Conservation (phyloP, 208 protist genomes). For the Zelonia costaricensis region DNA sequence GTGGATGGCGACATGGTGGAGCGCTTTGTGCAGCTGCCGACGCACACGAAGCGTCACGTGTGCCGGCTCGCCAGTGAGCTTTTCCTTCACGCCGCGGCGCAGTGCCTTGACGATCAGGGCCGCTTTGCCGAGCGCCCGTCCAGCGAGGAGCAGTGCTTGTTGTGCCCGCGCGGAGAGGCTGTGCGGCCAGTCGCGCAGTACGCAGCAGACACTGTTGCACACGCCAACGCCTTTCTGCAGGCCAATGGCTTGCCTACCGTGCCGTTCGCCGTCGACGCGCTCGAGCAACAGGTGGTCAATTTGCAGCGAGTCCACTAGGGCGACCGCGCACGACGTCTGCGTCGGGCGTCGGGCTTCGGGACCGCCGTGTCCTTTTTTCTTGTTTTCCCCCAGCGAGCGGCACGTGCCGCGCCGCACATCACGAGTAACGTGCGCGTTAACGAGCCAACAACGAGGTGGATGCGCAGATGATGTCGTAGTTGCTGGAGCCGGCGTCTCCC, state of each 20-base stretch:
- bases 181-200: conserved; percentile 10
- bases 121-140: conserved; percentile 5
- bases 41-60: conserved; percentile 11
- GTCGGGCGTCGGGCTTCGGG: no score
- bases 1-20: conserved; percentile 60
- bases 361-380: not conserved
- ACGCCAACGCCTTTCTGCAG: conserved; percentile 9
- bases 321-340: not conserved
- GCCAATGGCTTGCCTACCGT: conserved; percentile 33
- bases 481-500: no score
- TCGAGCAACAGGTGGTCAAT: conserved; percentile 44
- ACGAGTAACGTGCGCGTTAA: no score
- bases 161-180: not conserved
- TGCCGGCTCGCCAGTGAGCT: conserved; percentile 7
- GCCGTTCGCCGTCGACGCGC: conserved; percentile 25
- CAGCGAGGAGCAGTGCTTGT: conserved; percentile 14
- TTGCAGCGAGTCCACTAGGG: conserved; percentile 55
- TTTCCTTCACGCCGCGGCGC: not conserved
- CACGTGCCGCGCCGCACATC: no score
- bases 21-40: conserved; percentile 31
- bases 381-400: no score
- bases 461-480: no score
- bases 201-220: not conserved
- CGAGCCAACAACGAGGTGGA: no score
- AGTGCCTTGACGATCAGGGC: conserved; percentile 3